Evolutionary conservation across 2,329 filamentous ascomycete species (phyloP), one percentile per base, ranked within the genome.

Genomic region (Sclerotinia trifoliorum): DNA sequence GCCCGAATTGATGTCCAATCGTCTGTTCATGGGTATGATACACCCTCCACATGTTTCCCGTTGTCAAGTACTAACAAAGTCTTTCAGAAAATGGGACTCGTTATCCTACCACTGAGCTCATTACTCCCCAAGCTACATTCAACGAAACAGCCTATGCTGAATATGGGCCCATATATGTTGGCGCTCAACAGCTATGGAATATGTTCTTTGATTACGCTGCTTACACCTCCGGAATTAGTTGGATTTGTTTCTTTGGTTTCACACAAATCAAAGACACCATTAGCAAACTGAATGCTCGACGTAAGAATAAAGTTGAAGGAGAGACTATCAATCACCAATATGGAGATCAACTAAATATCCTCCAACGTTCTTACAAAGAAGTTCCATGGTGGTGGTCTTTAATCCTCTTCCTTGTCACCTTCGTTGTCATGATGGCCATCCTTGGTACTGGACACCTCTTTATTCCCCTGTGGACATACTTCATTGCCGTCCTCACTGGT

Each of bases 191-290:
- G 54, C 79, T 86, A 3, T 88, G 86, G 86, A 76, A 77, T 5
- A 85, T 85, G 70, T 87, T 87, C 77, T 88, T 87, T 74, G 84
- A 85, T 74, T 88, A 88, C 67, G 85, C 86, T 7, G 83, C 85
- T 11, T 84, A 86, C 68, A 81, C 84, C 0, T 87, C 85, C 0
- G 84, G 85, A 0, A 79, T 88, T 60, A 82, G 83, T 7, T 88
- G 86, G 85, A 85, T 87, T 75, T 78, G 78, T 4, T 81, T 86
- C 0, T 88, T 88, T 68, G 84, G 85, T 0, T 85, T 79, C 54
- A 71, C 79, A 0, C 80, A 84, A 67, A 80, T 88, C 57, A 80
- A 78, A 32, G 76, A 76, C 2, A 85, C 81, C 24, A 73, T 83
- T 29, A 70, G 70, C 6, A 85, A 84, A 71, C 79, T 84, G 29